Conservation (phyloP, 441 rosid species). For the Pelargonium cotyledonis region DNA sequence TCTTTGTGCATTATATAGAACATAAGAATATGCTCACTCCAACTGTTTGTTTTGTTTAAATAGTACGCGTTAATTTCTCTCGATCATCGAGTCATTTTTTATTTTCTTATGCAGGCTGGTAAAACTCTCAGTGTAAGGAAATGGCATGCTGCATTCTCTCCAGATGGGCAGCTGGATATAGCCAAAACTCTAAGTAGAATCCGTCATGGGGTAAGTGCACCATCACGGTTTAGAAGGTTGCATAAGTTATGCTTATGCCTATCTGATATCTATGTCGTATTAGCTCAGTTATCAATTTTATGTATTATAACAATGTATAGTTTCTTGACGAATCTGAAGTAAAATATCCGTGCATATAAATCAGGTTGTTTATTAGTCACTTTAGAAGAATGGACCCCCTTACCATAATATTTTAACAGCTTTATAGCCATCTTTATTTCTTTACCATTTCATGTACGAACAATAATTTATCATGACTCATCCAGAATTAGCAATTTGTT, state of each 20-base stretch:
- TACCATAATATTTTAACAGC: not conserved
- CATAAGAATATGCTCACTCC: not conserved
- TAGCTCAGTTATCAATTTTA: not conserved
- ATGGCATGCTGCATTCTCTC: constrained; percentile 82
- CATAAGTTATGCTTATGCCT: constrained; percentile 5
- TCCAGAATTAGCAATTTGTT: too few relatives aligned
- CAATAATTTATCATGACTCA: too few relatives aligned
- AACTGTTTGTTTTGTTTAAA: not conserved
- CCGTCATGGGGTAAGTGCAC: constrained; percentile 66
- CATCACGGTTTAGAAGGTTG: constrained; percentile 8
- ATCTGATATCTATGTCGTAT: not conserved
- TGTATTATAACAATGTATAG: not conserved
- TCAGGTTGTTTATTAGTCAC: not conserved
- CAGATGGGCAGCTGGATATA: constrained; percentile 66
- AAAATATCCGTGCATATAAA: not conserved
- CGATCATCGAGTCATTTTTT: constrained; percentile 2
- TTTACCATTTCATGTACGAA: too few relatives aligned
- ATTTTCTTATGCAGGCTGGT: constrained; percentile 59
- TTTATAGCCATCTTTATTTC: too few relatives aligned
- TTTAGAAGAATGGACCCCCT: not conserved
- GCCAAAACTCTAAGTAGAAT: constrained; percentile 70
- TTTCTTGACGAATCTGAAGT: not conserved
- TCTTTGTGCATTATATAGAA: not conserved
- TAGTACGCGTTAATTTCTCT: not conserved
- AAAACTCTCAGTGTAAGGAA: constrained; percentile 84